Evolutionary conservation across 805 yeast genomes (phyloP).

Genomic region (Tetrapisispora phaffii): DNA sequence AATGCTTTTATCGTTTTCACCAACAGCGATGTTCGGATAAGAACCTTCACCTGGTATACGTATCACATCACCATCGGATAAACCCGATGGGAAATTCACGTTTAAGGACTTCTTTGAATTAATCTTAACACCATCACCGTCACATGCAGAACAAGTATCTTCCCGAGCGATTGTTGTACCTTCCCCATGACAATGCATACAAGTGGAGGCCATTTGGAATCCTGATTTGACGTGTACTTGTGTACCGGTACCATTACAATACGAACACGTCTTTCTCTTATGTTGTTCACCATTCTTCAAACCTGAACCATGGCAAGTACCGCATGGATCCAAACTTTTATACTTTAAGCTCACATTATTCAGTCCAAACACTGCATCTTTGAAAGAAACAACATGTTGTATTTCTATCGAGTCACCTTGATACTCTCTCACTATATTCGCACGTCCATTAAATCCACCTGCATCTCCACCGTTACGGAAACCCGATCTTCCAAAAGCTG

Average conservation of each 20-base stretch:
- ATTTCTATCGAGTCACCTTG: constrained; percentile 87
- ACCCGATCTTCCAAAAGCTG: constrained; percentile 38
- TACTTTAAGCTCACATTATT: constrained; percentile 55
- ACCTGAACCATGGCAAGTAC: constrained; percentile 77
- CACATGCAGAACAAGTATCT: constrained; percentile 72
- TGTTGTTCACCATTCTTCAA: constrained; percentile 53
- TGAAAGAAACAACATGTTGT: constrained; percentile 60
- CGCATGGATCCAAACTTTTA: constrained; percentile 66
- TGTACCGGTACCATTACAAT: constrained; percentile 92
- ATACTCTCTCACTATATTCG: constrained; percentile 49
- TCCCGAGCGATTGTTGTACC: constrained; percentile 65
- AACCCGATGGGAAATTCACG: constrained; percentile 81
- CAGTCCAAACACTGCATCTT: constrained; percentile 80
- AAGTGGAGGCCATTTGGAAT: constrained; percentile 92
- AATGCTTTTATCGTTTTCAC: constrained; percentile 43
- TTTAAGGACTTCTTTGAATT: constrained; percentile 59
- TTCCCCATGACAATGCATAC: constrained; percentile 76
- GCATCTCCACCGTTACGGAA: constrained; percentile 21
- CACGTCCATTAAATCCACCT: constrained; percentile 26
- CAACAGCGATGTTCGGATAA: constrained; percentile 68
- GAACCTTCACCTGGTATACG: constrained; percentile 87
- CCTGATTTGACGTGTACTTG: constrained; percentile 83
- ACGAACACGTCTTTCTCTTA: constrained; percentile 64
- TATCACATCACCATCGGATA: constrained; percentile 75
- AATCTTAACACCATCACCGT: constrained; percentile 73